These are phyloP conservation scores for Candolleomyces aberdarensis DNA, from an alignment of 768 basidiomycete genomes.

Conservation along the genomic window DNA sequence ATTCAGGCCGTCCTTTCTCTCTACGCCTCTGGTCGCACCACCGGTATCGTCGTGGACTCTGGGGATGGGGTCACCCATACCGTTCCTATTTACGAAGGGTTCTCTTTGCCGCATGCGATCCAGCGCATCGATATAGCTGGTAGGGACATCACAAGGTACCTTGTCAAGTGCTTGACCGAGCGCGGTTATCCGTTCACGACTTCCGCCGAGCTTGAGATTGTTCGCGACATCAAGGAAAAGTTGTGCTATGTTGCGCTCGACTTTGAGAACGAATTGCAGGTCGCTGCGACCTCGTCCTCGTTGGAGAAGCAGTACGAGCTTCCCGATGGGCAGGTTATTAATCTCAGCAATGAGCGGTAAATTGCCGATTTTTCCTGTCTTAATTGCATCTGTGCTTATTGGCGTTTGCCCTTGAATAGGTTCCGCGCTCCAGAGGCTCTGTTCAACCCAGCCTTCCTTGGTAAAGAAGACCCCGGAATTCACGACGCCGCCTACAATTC, in stretches of 20 bases:
- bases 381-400: slow-evolving; percentile 14
- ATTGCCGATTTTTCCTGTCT: slow-evolving; percentile 56
- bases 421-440: slow-evolving; percentile 93
- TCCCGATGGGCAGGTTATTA: slow-evolving; percentile 85
- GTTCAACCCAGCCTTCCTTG: slow-evolving; percentile 90
- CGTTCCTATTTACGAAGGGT: slow-evolving; percentile 89
- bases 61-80: slow-evolving; percentile 92
- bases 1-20: slow-evolving; percentile 82
- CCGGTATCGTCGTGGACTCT: slow-evolving; percentile 86
- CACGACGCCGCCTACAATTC: slow-evolving; percentile 86
- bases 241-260: slow-evolving; percentile 88
- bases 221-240: slow-evolving; percentile 92
- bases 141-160: slow-evolving; percentile 76
- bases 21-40: slow-evolving; percentile 88
- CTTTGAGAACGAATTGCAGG: slow-evolving; percentile 85
- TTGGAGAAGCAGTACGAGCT: slow-evolving; percentile 87
- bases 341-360: slow-evolving; percentile 82
- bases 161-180: slow-evolving; percentile 77
- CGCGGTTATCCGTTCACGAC: slow-evolving; percentile 83
- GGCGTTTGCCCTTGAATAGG: slow-evolving; percentile 26
- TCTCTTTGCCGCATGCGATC: slow-evolving; percentile 83
- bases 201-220: slow-evolving; percentile 83
- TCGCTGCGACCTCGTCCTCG: slow-evolving; percentile 75
- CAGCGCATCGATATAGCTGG: slow-evolving; percentile 84
- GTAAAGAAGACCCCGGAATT: slow-evolving; percentile 87